phyloP scores from a whole-genome alignment of 345 rosid genomes.

The Lepidium africanum region DNA sequence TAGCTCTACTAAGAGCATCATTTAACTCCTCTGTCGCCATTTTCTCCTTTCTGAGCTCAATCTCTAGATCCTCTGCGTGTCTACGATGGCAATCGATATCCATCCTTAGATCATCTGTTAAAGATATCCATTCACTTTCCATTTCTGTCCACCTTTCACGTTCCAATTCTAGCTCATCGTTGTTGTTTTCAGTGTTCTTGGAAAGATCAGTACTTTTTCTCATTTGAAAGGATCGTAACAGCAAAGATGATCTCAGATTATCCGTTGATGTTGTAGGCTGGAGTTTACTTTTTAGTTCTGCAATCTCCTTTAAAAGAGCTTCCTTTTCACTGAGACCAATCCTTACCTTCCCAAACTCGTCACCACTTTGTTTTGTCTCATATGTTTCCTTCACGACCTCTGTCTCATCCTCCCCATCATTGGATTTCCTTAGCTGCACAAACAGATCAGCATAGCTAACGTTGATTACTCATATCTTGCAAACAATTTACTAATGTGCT shows the following conservation, averaged over 20 bases:
- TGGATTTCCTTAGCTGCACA: conserved; percentile 13
- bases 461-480: neutral
- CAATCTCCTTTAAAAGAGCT: conserved; percentile 73
- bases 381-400: conserved; percentile 27
- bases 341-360: conserved; percentile 27
- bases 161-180: conserved; percentile 62
- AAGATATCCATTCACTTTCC: conserved; percentile 95
- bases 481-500: conserved; percentile 8
- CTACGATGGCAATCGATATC: conserved; percentile 62
- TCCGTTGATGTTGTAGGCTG: conserved; percentile 59
- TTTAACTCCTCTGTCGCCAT: conserved; percentile 65
- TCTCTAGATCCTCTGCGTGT: conserved; percentile 68
- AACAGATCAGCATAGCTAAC: neutral
- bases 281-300: conserved; percentile 55
- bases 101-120: conserved; percentile 89
- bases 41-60: conserved; percentile 65
- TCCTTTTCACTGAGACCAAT: conserved; percentile 61
- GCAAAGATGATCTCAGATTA: conserved; percentile 61
- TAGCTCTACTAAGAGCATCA: conserved; percentile 74
- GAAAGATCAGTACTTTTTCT: conserved; percentile 40
- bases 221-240: conserved; percentile 61
- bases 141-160: conserved; percentile 90
- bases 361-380: conserved; percentile 47
- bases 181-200: conserved; percentile 20
- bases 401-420: conserved; percentile 13